Percentiles rank a stretch among this genome's conserved stretches.
phyloP scores from a whole-genome alignment of 2,329 filamentous ascomycete genomes.

The Bipolaris zeicola region DNA sequence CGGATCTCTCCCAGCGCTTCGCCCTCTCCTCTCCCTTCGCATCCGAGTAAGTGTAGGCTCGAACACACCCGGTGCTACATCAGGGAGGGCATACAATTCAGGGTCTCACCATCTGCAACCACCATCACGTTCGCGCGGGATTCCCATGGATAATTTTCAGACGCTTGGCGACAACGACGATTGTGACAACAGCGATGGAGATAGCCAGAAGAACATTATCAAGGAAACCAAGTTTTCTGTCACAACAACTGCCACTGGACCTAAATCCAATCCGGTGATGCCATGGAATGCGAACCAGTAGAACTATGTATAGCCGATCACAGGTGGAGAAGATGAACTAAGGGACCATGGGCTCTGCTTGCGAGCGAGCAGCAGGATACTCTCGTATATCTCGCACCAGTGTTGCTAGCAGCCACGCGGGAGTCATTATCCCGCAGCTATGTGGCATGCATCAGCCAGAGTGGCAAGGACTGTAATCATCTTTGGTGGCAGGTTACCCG shows the following conservation, averaged over 20 bases:
- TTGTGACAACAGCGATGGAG: conserved; percentile 25
- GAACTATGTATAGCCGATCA: conserved; percentile 20
- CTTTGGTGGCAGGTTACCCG: not conserved
- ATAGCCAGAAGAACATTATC: conserved; percentile 49
- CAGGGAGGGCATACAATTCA: conserved; percentile 14
- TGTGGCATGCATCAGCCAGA: not conserved
- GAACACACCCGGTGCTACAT: conserved; percentile 30
- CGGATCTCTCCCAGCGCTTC: conserved; percentile 53
- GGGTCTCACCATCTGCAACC: conserved; percentile 3
- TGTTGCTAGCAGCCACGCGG: no score
- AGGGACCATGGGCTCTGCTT: not conserved
- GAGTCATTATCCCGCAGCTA: not conserved
- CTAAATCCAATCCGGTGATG: not conserved
- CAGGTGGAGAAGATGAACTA: not conserved
- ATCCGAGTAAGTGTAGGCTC: conserved; percentile 20
- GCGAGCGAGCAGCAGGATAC: not conserved
- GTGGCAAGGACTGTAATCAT: not conserved
- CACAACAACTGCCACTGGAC: conserved; percentile 9
- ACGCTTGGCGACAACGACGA: conserved; percentile 20
- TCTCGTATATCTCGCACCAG: no score
- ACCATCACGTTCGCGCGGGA: conserved; percentile 11
- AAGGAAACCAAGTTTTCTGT: conserved; percentile 42
- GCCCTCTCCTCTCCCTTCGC: conserved; percentile 47
- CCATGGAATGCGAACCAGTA: conserved; percentile 1
- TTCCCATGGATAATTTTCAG: conserved; percentile 26